These are phyloP conservation scores for Bryoerythrophyllum caledonicum DNA, from an alignment of 225 moss, liverwort and hornwort species.

Conservation along the genomic window DNA sequence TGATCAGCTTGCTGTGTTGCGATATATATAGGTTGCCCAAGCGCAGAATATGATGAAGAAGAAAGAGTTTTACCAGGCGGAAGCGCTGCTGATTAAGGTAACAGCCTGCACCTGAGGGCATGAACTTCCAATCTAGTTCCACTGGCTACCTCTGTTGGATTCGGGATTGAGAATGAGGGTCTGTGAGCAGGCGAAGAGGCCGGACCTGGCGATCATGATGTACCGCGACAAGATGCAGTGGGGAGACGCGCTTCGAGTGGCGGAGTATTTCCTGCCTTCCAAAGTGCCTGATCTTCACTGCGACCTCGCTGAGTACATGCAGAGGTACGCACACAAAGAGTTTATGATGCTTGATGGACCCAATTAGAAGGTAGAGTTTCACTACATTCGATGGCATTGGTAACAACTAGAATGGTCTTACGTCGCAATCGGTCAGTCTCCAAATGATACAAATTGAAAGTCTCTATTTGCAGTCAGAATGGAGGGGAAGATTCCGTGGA, in stretches of 20 bases:
- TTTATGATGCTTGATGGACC: too few relatives aligned
- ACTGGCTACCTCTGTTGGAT: background rate
- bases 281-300: conserved; percentile 63
- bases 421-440: too few relatives aligned
- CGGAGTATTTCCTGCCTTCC: conserved; percentile 68
- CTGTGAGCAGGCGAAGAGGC: conserved; percentile 73
- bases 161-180: background rate
- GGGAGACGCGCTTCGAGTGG: conserved; percentile 87
- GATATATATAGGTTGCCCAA: conserved; percentile 61
- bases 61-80: conserved; percentile 72
- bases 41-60: conserved; percentile 52
- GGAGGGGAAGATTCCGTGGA: conserved; percentile 74
- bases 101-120: background rate
- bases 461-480: conserved; percentile 48
- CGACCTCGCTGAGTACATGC: conserved; percentile 67
- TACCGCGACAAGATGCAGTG: conserved; percentile 80
- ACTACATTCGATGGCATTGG: too few relatives aligned
- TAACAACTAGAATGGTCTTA: too few relatives aligned
- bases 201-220: conserved; percentile 82
- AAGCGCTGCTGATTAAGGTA: conserved; percentile 72
- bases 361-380: too few relatives aligned
- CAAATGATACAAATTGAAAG: too few relatives aligned
- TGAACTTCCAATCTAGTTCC: too few relatives aligned
- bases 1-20: conserved; percentile 2
- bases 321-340: conserved; percentile 41